Base-by-base conservation (phyloP, 148 eudicot genomes). In the Arbutus unedo region DNA sequence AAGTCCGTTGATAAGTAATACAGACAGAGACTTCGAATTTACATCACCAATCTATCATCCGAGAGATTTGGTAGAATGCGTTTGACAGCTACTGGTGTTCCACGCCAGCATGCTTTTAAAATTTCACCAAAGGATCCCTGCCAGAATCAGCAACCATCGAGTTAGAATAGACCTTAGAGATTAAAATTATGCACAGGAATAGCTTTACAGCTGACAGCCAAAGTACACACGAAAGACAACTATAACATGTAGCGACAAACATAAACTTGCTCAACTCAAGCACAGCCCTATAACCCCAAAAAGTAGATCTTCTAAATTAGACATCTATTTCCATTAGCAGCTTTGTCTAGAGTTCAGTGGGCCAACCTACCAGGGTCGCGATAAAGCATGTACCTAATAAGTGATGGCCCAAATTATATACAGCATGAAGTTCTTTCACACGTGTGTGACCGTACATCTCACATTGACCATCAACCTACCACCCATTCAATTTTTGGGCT, bases 91-190 rank as follows among this genome's bases (percentile, higher is more conserved):
- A 96, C 99, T 45, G 99, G 99, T 87, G 99, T 96, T 87, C 99
- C 99, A 77, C 99, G 94, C 99, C 99, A 96, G 80, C 85, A 44
- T 72, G 95, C 98, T 93, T 92, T 94, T 88, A 96, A 56, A 79
- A 96, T 96, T 90, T 96, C 99, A 79, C 99, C 99, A 86, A 96
- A 96, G 78, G 99, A 96, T 4, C 99, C 99, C 99, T 96, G 86
- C 49, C 82, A 85, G 72, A 82, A 79, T 85, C 51, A 81, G 38
- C 53, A 48, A 78, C 51, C 82, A 41, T 84, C 79, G 59, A 84
- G 81, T 85, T 79, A 55, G 49, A 83, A 19, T 51, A 57, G 77
- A 85, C 56, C 13, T 2, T 68, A 48, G 13, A 77, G 7, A 55
- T 51, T 10, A 38, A 48, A 74, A 19, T 74, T 47, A 76, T 60